A percentile compares a stretch with the other conserved stretches of the same genome.
Conservation (phyloP, 2,329 filamentous ascomycete species). For the Akanthomyces lecanii region DNA sequence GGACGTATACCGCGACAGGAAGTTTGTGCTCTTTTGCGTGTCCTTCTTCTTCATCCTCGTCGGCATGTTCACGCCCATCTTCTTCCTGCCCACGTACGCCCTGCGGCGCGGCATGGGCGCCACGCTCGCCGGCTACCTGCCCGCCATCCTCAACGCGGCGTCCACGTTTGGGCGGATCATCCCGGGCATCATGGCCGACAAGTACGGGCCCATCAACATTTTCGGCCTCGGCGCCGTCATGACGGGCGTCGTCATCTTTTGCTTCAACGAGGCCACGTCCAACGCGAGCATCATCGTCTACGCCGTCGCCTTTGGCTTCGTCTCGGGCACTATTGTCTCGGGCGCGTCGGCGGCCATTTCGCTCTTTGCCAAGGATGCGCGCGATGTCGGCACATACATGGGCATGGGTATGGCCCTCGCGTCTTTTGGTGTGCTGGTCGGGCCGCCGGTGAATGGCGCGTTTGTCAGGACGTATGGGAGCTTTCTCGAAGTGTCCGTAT, state of each 20-base stretch:
- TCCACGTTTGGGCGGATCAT: slow-evolving; percentile 72
- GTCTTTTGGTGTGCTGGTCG: slow-evolving; percentile 43
- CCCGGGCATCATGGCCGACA: slow-evolving; percentile 72
- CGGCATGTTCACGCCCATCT: slow-evolving; percentile 68
- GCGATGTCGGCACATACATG: slow-evolving; percentile 52
- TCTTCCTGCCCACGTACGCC: slow-evolving; percentile 72
- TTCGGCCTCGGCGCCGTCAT: slow-evolving; percentile 53
- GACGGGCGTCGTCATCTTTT: slow-evolving; percentile 14
- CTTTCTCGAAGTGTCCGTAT: slow-evolving; percentile 24
- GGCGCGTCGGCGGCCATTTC: slow-evolving; percentile 47
- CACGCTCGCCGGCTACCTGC: slow-evolving; percentile 57
- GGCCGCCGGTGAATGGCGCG: slow-evolving; percentile 30
- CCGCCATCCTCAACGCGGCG: slow-evolving; percentile 78
- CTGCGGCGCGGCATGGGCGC: slow-evolving; percentile 32
- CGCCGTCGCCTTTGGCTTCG: slow-evolving; percentile 30
- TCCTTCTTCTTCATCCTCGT: slow-evolving; percentile 56
- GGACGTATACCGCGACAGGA: slow-evolving; percentile 19
- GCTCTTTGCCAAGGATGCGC: slow-evolving; percentile 47
- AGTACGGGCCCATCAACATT: slow-evolving; percentile 74
- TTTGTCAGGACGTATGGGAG: slow-evolving; percentile 35
- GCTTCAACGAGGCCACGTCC: slow-evolving; percentile 8
- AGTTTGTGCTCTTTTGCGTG: slow-evolving; percentile 50
- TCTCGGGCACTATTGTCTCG: slow-evolving; percentile 36
- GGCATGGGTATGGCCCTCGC: slow-evolving; percentile 45
- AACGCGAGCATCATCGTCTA: slow-evolving; percentile 29